Percentiles rank a stretch among this genome's conserved stretches.
Evolutionary conservation across 1,139 yeast genomes (phyloP).

Genomic region (Pneumocystis carinii): DNA sequence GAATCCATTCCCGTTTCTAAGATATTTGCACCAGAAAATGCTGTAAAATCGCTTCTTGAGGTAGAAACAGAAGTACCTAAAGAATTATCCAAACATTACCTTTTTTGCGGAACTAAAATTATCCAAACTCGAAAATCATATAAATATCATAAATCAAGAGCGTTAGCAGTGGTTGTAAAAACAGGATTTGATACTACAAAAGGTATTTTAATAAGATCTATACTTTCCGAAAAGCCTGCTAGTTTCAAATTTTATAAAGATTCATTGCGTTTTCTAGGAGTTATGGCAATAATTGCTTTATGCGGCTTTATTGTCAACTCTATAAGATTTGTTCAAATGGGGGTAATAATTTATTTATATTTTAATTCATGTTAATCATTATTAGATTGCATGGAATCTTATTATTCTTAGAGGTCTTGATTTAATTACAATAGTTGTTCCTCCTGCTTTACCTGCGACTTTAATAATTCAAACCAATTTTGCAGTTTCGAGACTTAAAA

Average conservation of each 20-base stretch:
- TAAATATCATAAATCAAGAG: constrained; percentile 37
- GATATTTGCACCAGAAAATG: constrained; percentile 46
- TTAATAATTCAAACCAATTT: constrained; percentile 90
- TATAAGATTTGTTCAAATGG: constrained; percentile 62
- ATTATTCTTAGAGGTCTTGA: constrained; percentile 84
- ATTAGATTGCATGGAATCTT: constrained; percentile 28
- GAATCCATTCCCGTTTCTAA: constrained; percentile 95
- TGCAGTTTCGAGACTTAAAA: constrained; percentile 62
- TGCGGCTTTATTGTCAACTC: constrained; percentile 77
- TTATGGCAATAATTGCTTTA: constrained; percentile 75
- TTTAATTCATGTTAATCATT: constrained; percentile 28
- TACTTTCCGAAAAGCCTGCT: constrained; percentile 89
- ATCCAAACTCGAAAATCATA: constrained; percentile 59
- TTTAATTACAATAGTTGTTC: constrained; percentile 88
- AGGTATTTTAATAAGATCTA: constrained; percentile 86
- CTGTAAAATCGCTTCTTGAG: constrained; percentile 39
- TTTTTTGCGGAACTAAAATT: constrained; percentile 79
- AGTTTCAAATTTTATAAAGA: constrained; percentile 89
- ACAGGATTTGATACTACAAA: constrained; percentile 93
- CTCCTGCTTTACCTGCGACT: constrained; percentile 97
- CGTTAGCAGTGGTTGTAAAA: constrained; percentile 69
- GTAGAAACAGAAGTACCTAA: constrained; percentile 38
- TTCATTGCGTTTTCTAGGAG: constrained; percentile 88
- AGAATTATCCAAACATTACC: constrained; percentile 52
- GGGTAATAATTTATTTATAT: constrained; percentile 19